A percentile compares a stretch with the other conserved stretches of the same genome.
Evolutionary conservation across 331 rosid species (phyloP).

Genomic region (Malus hybrid): DNA sequence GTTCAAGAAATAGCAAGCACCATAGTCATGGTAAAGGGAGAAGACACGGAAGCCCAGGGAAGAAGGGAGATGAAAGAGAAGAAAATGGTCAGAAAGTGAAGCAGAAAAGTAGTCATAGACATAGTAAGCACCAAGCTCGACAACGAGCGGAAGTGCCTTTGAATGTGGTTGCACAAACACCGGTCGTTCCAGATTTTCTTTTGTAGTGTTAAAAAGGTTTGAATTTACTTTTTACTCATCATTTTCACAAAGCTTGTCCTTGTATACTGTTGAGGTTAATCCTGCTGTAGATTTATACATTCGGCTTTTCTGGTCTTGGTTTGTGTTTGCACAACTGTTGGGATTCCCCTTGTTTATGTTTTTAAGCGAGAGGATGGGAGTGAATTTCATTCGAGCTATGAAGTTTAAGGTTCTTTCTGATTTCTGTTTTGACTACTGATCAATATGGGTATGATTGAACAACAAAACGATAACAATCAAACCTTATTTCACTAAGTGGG

Average conservation of each 20-base stretch:
- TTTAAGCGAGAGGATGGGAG: not conserved
- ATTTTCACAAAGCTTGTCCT: constrained; percentile 10
- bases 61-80: constrained; percentile 40
- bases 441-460: no score
- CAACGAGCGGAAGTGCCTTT: constrained; percentile 55
- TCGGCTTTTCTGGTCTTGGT: constrained; percentile 5
- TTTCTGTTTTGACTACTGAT: not conserved
- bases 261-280: constrained; percentile 21
- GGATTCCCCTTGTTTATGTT: not conserved
- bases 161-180: constrained; percentile 55
- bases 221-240: constrained; percentile 16
- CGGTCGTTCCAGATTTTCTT: constrained; percentile 89
- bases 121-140: constrained; percentile 49
- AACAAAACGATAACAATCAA: no score
- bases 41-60: constrained; percentile 44
- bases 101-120: constrained; percentile 56
- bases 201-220: constrained; percentile 38
- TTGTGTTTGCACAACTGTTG: constrained; percentile 11
- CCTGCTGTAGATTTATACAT: constrained; percentile 33
- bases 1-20: constrained; percentile 47
- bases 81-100: constrained; percentile 43
- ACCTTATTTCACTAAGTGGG: no score
- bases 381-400: not conserved
- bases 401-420: not conserved
- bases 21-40: constrained; percentile 48